A percentile compares a stretch with the other conserved stretches of the same genome.
phyloP scores from a whole-genome alignment of 495 filamentous ascomycete species.

The Xylaria longipes region DNA sequence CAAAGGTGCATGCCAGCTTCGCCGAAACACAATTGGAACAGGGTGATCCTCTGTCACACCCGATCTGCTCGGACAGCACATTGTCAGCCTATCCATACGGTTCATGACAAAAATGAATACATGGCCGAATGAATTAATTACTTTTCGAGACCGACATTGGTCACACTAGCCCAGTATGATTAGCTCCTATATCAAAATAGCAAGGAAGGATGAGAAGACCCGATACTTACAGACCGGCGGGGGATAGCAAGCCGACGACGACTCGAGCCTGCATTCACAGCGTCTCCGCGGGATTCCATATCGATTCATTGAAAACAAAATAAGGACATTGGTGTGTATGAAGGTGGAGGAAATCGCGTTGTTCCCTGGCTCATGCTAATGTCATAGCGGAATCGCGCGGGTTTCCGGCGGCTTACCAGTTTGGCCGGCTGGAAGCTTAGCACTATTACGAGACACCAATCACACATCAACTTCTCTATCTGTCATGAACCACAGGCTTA shows the following conservation, averaged over 20 bases:
- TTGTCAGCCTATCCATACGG: not conserved
- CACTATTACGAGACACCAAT: slow-evolving; percentile 5
- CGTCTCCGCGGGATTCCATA: slow-evolving; percentile 22
- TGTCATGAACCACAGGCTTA: not conserved
- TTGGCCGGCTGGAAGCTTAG: not conserved
- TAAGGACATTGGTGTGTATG: not conserved
- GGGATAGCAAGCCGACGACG: slow-evolving; percentile 3
- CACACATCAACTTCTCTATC: slow-evolving; percentile 1
- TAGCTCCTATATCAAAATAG: not conserved
- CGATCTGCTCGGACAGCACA: slow-evolving; percentile 20
- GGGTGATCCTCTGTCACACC: slow-evolving; percentile 37
- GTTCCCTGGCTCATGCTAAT: not conserved
- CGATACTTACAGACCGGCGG: slow-evolving; percentile 50
- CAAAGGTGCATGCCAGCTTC: slow-evolving; percentile 33
- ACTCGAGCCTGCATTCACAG: slow-evolving; percentile 9
- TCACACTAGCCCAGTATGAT: slow-evolving; percentile 49
- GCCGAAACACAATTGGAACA: slow-evolving; percentile 38
- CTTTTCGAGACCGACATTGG: slow-evolving; percentile 48
- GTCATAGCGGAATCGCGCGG: slow-evolving; percentile 15
- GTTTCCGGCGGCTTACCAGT: slow-evolving; percentile 4
- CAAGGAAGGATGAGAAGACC: slow-evolving; percentile 21
- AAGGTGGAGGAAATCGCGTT: not conserved
- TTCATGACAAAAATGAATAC: not conserved
- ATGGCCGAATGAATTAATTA: slow-evolving; percentile 12
- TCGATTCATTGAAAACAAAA: not conserved